Evolutionary conservation across 768 basidiomycete genomes (phyloP).

Genomic region (Boletus rufocinnamomeus): DNA sequence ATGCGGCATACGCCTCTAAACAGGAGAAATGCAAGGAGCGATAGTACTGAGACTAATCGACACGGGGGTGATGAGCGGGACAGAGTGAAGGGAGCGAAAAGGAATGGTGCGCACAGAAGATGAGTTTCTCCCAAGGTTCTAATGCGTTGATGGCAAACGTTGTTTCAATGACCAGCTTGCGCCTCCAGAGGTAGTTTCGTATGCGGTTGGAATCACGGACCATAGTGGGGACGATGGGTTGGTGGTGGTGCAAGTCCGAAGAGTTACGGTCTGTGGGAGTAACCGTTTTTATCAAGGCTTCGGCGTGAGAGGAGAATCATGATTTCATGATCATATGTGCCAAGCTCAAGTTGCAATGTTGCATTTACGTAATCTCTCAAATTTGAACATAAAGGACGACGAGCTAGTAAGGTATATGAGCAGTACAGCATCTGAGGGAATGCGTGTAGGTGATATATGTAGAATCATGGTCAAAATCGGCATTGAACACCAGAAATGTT

Average conservation of each 20-base stretch:
- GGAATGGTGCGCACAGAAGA: conserved; percentile 49
- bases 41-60: conserved; percentile 42
- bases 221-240: background rate
- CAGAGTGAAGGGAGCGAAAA: background rate
- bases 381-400: background rate
- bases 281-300: conserved; percentile 2
- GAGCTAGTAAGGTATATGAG: conserved; percentile 7
- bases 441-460: conserved; percentile 20
- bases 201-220: conserved; percentile 22
- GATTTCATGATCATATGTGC: background rate
- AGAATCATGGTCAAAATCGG: conserved; percentile 7
- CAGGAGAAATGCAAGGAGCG: conserved; percentile 45
- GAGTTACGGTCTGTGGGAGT: background rate
- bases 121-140: conserved; percentile 69
- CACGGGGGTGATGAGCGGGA: background rate
- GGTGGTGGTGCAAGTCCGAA: conserved; percentile 1
- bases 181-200: conserved; percentile 48
- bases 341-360: background rate
- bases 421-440: conserved; percentile 19
- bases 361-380: conserved; percentile 4
- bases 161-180: conserved; percentile 56
- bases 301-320: conserved; percentile 4
- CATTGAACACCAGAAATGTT: background rate
- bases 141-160: conserved; percentile 61
- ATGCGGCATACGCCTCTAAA: conserved; percentile 54